Evolutionary conservation across 805 yeast species (phyloP), one percentile per base, ranked within the genome.

Genomic region (Ogataea populi-albae): DNA sequence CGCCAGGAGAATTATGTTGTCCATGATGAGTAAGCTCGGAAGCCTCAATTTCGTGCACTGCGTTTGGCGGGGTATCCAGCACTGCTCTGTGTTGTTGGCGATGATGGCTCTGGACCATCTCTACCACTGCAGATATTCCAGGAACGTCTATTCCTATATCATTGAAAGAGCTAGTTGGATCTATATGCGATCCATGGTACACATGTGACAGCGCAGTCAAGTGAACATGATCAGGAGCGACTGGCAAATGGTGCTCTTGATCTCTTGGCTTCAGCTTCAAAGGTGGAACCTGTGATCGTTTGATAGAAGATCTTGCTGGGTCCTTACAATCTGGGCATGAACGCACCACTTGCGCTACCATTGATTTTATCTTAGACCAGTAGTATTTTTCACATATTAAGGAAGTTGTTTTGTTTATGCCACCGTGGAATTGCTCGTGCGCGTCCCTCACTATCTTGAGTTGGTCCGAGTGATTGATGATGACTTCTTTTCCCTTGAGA

Each of bases 341-440:
- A 36, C 81, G 69, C 35, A 89, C 79, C 1, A 86, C 91, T 20
- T 78, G 76, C 1, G 84, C 79, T 1, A 86, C 96, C 0, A 96
- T 86, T 38, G 78, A 87, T 60, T 93, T 89, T 45, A 91, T 84
- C 34, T 95, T 75, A 1, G 87, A 76, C 97, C 98, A 91, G 58
- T 87, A 95, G 49, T 84, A 91, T 47, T 75, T 74, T 43, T 84
- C 93, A 1, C 89, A 75, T 12, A 93, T 75, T 12, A 73, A 63
- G 0, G 91, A 65, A 0, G 96, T 88, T 2, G 95, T 81, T 52
- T 81, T 86, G 62, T 91, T 91, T 44, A 91, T 87, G 8, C 98
- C 98, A 9, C 81, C 81, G 55, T 91, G 98, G 29, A 71, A 75
- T 25, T 47, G 33, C 44, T 71, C 55, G 56, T 91, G 98, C 15